These are phyloP conservation scores for Russula sp. DNA, from an alignment of 768 basidiomycete species.

Conservation along the genomic window DNA sequence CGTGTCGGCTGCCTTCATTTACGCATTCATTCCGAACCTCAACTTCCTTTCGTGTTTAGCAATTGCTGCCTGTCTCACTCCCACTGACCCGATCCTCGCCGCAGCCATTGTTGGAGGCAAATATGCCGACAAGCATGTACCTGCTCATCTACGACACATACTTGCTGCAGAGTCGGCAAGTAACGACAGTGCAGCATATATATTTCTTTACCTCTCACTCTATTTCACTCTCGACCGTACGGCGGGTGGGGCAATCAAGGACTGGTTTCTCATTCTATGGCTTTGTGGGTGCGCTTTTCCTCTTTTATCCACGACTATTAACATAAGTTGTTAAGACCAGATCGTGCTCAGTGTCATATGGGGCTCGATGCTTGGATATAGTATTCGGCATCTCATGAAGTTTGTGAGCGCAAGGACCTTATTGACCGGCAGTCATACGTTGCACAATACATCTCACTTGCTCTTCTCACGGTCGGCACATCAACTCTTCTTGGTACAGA, in stretches of 20 bases:
- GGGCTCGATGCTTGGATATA: constrained; percentile 70
- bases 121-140: constrained; percentile 97
- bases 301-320: constrained; percentile 11
- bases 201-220: constrained; percentile 86
- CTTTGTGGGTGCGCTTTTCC: constrained; percentile 53
- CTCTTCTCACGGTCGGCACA: constrained; percentile 80
- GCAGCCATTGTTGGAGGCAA: constrained; percentile 94
- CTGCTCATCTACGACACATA: constrained; percentile 68
- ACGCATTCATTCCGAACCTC: constrained; percentile 84
- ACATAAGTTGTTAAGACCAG: constrained; percentile 54
- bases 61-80: constrained; percentile 89
- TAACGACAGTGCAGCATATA: constrained; percentile 97
- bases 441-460: constrained; percentile 85
- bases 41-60: constrained; percentile 87
- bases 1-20: constrained; percentile 87
- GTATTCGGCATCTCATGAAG: constrained; percentile 87
- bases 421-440: constrained; percentile 95
- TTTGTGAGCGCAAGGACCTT: constrained; percentile 79
- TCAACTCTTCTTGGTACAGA: constrained; percentile 86
- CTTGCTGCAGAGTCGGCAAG: constrained; percentile 80
- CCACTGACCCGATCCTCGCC: constrained; percentile 92
- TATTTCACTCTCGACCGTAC: constrained; percentile 74
- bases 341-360: constrained; percentile 72
- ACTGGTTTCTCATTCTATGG: constrained; percentile 90
- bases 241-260: constrained; percentile 62